Conservation (phyloP, 192 early-diverging fungal genomes). For the Phycomyces nitens region DNA sequence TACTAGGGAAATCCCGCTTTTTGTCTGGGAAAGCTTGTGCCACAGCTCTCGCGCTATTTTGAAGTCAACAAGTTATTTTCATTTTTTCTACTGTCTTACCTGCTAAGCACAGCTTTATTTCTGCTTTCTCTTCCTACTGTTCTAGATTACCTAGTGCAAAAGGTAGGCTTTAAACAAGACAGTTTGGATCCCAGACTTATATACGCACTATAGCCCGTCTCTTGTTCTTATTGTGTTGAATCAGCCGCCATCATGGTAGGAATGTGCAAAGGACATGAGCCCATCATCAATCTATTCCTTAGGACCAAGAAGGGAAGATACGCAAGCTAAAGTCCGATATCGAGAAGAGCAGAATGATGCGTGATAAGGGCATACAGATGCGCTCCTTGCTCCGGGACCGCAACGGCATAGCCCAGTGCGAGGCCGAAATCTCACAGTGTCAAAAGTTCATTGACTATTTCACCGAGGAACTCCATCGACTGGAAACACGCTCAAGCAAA, state of each 20-base stretch:
- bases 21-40: no score
- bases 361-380: slow-evolving; percentile 51
- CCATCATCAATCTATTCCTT: not conserved
- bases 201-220: not conserved
- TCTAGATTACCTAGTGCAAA: not conserved
- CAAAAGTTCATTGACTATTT: slow-evolving; percentile 69
- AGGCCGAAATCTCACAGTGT: slow-evolving; percentile 61
- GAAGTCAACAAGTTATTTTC: not conserved
- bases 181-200: no score
- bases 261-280: not conserved
- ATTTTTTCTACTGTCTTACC: slow-evolving; percentile 5
- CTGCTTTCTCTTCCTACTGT: not conserved
- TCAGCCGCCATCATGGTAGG: not conserved
- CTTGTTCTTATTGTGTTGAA: not conserved
- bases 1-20: no score
- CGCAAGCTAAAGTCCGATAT: slow-evolving; percentile 43
- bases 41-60: no score
- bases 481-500: slow-evolving; percentile 33
- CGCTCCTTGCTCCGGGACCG: slow-evolving; percentile 53
- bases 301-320: slow-evolving; percentile 26
- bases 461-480: slow-evolving; percentile 58
- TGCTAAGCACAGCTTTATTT: slow-evolving; percentile 1
- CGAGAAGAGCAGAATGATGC: slow-evolving; percentile 33
- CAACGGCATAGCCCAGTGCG: slow-evolving; percentile 71
- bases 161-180: no score